These are phyloP conservation scores for Rachicladosporium sp. DNA, from an alignment of 2,329 filamentous ascomycete species.

Conservation along the genomic window DNA sequence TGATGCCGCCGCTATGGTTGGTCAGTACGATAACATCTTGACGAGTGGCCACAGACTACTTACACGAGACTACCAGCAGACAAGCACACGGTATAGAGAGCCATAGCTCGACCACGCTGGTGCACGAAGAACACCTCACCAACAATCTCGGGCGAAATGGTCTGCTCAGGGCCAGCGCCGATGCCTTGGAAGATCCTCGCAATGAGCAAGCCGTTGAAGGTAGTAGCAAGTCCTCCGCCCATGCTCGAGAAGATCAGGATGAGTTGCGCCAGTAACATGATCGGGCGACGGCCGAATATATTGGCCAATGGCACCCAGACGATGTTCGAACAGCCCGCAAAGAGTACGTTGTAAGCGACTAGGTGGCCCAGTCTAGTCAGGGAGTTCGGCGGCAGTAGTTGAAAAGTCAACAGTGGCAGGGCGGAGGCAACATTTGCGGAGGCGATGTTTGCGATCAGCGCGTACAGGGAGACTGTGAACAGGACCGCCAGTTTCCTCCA, in stretches of 20 bases:
- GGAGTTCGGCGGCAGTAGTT: slow-evolving; percentile 18
- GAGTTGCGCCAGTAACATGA: slow-evolving; percentile 26
- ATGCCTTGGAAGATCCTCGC: slow-evolving; percentile 28
- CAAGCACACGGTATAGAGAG: slow-evolving; percentile 8
- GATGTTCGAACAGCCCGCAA: slow-evolving; percentile 28
- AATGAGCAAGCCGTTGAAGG: slow-evolving; percentile 25
- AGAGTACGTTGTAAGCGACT: slow-evolving; percentile 26
- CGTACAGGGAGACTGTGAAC: slow-evolving; percentile 26
- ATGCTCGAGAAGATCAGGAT: slow-evolving; percentile 24
- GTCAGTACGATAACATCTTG: no score
- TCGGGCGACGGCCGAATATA: slow-evolving; percentile 27
- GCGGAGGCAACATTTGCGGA: slow-evolving; percentile 25
- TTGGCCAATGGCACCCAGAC: slow-evolving; percentile 31
- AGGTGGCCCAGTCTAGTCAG: slow-evolving; percentile 26
- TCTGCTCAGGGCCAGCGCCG: slow-evolving; percentile 26
- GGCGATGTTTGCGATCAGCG: slow-evolving; percentile 27
- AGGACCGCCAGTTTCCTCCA: slow-evolving; percentile 26
- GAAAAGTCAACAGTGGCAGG: slow-evolving; percentile 20
- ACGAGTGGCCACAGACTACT: no score
- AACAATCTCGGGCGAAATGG: slow-evolving; percentile 28
- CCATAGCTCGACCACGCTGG: slow-evolving; percentile 29
- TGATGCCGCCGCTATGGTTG: slow-evolving; percentile 20
- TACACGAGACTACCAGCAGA: slow-evolving; percentile 1
- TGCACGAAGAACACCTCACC: slow-evolving; percentile 33
- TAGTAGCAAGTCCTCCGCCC: slow-evolving; percentile 28